Percentiles rank a stretch among this genome's conserved stretches.
Conservation (phyloP, 495 filamentous ascomycete species). For the Talaromyces adpressus region DNA sequence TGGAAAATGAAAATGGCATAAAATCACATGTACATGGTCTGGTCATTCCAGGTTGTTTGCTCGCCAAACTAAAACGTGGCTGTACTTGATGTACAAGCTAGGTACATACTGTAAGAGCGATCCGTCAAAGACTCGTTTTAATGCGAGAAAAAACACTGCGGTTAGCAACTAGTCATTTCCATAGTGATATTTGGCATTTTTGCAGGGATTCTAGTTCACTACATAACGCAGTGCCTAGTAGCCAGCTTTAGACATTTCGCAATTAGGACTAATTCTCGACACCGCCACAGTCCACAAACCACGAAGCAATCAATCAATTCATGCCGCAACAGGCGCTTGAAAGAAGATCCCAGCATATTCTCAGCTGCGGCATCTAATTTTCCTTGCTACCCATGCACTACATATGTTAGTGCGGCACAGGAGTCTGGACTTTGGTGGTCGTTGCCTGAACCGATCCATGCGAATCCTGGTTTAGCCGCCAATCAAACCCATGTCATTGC, state of each 20-base stretch:
- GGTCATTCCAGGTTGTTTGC: too few species aligned
- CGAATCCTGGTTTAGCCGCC: not conserved
- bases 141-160: not conserved
- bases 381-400: too few species aligned
- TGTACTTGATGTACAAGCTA: not conserved
- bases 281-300: not conserved
- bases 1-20: too few species aligned
- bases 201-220: too few species aligned
- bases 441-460: not conserved
- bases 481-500: not conserved
- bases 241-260: not conserved
- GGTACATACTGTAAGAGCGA: too few species aligned
- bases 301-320: not conserved
- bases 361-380: too few species aligned
- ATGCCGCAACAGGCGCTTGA: not conserved
- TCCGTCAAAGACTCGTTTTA: not conserved
- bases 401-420: not conserved
- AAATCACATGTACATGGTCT: too few species aligned
- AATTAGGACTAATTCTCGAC: not conserved
- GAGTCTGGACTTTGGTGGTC: not conserved
- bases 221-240: too few species aligned
- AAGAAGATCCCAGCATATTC: too few species aligned
- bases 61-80: not conserved
- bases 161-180: too few species aligned
- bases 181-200: too few species aligned